A percentile compares a stretch with the other conserved stretches of the same genome.
Evolutionary conservation across 2,329 filamentous ascomycete genomes (phyloP).

Genomic region (Apiospora phragmitis): DNA sequence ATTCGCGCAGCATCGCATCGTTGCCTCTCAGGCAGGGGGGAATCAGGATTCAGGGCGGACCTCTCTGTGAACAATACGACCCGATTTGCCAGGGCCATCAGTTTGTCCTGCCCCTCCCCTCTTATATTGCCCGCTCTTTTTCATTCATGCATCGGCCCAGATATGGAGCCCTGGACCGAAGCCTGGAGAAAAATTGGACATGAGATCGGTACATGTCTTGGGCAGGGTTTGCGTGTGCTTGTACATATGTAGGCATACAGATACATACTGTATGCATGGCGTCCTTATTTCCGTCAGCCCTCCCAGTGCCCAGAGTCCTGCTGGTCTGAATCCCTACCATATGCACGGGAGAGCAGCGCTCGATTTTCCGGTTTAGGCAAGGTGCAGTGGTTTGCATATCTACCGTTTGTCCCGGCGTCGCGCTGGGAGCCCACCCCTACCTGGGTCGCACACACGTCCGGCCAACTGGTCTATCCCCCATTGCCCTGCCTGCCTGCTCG

Average conservation of each 20-base stretch:
- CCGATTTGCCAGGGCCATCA: background rate
- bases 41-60: background rate
- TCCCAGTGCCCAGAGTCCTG: background rate
- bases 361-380: slow-evolving; percentile 5
- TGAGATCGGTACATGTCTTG: background rate
- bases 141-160: background rate
- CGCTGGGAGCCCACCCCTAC: background rate
- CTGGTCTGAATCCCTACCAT: background rate
- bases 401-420: background rate
- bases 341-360: slow-evolving; percentile 4
- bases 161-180: background rate
- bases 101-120: background rate
- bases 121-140: slow-evolving; percentile 2
- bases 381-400: background rate
- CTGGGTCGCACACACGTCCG: background rate
- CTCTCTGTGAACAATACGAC: background rate
- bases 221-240: background rate
- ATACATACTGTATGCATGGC: background rate
- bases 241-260: background rate
- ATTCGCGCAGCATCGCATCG: no score
- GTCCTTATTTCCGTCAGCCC: background rate
- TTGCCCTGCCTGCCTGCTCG: background rate
- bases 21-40: background rate
- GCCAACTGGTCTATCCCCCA: background rate
- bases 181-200: slow-evolving; percentile 3